These are phyloP conservation scores for Fusarium equiseti DNA, from an alignment of 2,329 filamentous ascomycete genomes.

Conservation along the genomic window DNA sequence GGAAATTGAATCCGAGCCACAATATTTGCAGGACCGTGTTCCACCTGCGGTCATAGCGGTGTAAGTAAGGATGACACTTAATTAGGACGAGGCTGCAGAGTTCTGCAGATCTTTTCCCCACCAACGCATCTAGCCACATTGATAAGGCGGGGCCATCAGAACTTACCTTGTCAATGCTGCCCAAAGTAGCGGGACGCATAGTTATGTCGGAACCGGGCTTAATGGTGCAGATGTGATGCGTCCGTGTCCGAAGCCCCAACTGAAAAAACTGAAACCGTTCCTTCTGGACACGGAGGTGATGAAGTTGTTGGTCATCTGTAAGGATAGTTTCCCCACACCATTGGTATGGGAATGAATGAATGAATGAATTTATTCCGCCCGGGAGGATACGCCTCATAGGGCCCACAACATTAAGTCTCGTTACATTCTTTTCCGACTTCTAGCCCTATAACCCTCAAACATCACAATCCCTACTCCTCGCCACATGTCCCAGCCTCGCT, in stretches of 20 bases:
- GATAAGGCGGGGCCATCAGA: not conserved
- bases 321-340: not conserved
- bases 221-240: not conserved
- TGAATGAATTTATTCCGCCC: not conserved
- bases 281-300: not conserved
- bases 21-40: not conserved
- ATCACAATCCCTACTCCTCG: too few relatives aligned
- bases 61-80: not conserved
- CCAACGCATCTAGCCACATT: not conserved
- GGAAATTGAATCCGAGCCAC: not conserved
- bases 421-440: not conserved
- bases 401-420: not conserved
- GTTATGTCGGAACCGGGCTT: not conserved
- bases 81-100: not conserved
- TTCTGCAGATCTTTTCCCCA: not conserved
- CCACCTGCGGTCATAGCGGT: not conserved
- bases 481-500: too few relatives aligned
- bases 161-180: not conserved
- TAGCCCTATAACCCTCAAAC: not conserved
- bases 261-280: not conserved
- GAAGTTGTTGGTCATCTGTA: not conserved
- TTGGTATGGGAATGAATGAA: too few relatives aligned
- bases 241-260: constrained; percentile 2
- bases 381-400: not conserved
- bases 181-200: constrained; percentile 2